Percentiles rank a stretch among this genome's conserved stretches.
phyloP scores from a whole-genome alignment of 2,329 filamentous ascomycete genomes.

The Nakataea oryzae region DNA sequence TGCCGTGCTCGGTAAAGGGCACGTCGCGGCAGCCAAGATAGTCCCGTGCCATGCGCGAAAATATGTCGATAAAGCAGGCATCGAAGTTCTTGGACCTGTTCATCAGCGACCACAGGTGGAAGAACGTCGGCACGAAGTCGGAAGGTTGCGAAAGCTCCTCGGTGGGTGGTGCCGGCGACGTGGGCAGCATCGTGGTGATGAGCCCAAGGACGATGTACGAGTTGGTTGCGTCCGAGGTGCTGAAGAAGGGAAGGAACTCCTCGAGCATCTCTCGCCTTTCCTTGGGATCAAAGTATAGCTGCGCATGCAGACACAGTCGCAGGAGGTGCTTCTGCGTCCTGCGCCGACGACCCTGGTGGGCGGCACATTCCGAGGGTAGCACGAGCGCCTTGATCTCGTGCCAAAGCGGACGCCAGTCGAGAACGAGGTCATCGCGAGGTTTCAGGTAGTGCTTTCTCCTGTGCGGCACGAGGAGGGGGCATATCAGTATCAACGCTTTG shows the following conservation, averaged over 20 bases:
- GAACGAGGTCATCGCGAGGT: slow-evolving; percentile 74
- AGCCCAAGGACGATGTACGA: slow-evolving; percentile 87
- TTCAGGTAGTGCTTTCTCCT: slow-evolving; percentile 94
- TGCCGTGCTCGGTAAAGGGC: slow-evolving; percentile 74
- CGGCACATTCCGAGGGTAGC: slow-evolving; percentile 70
- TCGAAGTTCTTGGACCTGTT: slow-evolving; percentile 84
- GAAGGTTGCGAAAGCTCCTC: slow-evolving; percentile 72
- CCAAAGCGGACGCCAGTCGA: slow-evolving; percentile 92
- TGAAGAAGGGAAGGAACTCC: slow-evolving; percentile 79
- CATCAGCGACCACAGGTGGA: slow-evolving; percentile 92
- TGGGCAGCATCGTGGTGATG: slow-evolving; percentile 81
- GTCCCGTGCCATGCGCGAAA: slow-evolving; percentile 80
- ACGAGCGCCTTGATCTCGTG: slow-evolving; percentile 87
- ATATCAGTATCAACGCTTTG: not conserved
- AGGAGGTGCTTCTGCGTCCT: slow-evolving; percentile 57
- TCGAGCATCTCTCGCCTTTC: slow-evolving; percentile 75
- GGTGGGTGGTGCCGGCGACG: slow-evolving; percentile 61
- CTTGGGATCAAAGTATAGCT: slow-evolving; percentile 83
- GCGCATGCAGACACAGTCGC: slow-evolving; percentile 82
- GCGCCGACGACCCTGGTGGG: slow-evolving; percentile 45
- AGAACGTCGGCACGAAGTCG: slow-evolving; percentile 84
- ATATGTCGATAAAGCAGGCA: slow-evolving; percentile 76
- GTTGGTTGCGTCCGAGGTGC: slow-evolving; percentile 82
- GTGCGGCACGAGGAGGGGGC: not conserved
- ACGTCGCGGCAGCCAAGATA: slow-evolving; percentile 66